A percentile compares a stretch with the other conserved stretches of the same genome.
phyloP scores from a whole-genome alignment of 768 basidiomycete genomes.

The Leccinum imitatum region DNA sequence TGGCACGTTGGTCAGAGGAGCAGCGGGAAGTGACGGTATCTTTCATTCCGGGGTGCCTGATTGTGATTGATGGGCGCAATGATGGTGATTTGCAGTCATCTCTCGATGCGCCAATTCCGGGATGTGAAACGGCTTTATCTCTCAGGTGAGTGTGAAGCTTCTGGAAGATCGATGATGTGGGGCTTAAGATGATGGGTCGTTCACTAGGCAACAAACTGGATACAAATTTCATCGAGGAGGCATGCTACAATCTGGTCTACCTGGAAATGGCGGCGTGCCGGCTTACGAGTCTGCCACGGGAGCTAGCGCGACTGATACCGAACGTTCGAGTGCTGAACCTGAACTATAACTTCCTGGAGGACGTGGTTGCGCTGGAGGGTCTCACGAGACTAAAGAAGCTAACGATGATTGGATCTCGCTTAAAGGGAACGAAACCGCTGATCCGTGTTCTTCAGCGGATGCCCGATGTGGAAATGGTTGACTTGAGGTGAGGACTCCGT shows the following conservation, averaged over 20 bases:
- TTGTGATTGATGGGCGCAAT: constrained; percentile 36
- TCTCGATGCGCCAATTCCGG: constrained; percentile 67
- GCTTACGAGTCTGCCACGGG: constrained; percentile 68
- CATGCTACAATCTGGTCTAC: constrained; percentile 89
- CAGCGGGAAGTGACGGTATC: constrained; percentile 37
- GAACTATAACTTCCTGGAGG: constrained; percentile 95
- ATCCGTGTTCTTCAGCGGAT: constrained; percentile 70
- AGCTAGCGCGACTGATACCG: constrained; percentile 65
- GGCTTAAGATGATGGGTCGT: constrained; percentile 23
- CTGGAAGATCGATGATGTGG: constrained; percentile 16
- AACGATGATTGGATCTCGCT: constrained; percentile 80
- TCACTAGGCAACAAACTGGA: constrained; percentile 70
- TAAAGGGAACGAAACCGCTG: constrained; percentile 73
- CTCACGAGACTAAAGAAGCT: constrained; percentile 78
- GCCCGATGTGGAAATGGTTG: constrained; percentile 82
- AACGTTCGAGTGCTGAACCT: constrained; percentile 91
- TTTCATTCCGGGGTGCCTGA: constrained; percentile 39
- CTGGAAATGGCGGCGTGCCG: constrained; percentile 90
- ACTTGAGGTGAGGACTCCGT: constrained; percentile 69
- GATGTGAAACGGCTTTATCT: constrained; percentile 94
- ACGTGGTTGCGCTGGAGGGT: constrained; percentile 64
- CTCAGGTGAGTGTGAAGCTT: constrained; percentile 62
- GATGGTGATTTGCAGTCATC: constrained; percentile 38
- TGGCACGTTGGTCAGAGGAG: constrained; percentile 27
- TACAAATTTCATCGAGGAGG: constrained; percentile 59